Conservation (phyloP, 169 alveolate species). For the Cryptosporidium viatorum region DNA sequence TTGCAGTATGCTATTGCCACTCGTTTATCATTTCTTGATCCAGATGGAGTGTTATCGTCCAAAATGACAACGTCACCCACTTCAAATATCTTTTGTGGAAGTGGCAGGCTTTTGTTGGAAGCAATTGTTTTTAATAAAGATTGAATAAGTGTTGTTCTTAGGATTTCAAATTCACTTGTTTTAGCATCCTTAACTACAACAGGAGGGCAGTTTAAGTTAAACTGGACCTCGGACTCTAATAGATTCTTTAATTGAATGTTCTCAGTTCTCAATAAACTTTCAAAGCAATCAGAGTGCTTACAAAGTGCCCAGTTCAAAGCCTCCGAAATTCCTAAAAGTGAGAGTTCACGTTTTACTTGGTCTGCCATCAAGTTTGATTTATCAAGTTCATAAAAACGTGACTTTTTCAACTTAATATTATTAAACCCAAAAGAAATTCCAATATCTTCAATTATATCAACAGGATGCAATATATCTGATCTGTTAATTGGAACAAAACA, state of each 20-base stretch:
- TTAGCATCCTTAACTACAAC: conserved; percentile 92
- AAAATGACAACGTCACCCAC: conserved; percentile 88
- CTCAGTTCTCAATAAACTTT: conserved; percentile 21
- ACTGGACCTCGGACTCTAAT: conserved; percentile 73
- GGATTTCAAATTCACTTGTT: conserved; percentile 91
- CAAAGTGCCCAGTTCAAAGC: conserved; percentile 67
- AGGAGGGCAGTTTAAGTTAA: conserved; percentile 82
- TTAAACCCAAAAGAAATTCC: conserved; percentile 95
- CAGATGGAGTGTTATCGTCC: conserved; percentile 83
- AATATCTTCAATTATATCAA: conserved; percentile 97
- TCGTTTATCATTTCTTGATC: conserved; percentile 87
- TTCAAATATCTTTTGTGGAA: conserved; percentile 94
- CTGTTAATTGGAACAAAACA: conserved; percentile 90
- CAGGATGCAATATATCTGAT: conserved; percentile 94
- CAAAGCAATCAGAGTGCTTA: conserved; percentile 73
- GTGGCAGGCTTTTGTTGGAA: conserved; percentile 87
- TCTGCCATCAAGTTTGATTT: conserved; percentile 29
- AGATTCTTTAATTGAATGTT: conserved; percentile 69
- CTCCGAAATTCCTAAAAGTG: conserved; percentile 54
- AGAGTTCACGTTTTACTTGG: conserved; percentile 60
- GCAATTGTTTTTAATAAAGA: conserved; percentile 91
- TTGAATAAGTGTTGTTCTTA: conserved; percentile 93
- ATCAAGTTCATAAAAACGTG: conserved; percentile 12
- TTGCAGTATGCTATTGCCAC: conserved; percentile 86
- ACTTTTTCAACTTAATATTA: conserved; percentile 77